Percentiles rank a stretch among this genome's conserved stretches.
Conservation (phyloP, 345 rosid species). For the Dovyalis caffra region DNA sequence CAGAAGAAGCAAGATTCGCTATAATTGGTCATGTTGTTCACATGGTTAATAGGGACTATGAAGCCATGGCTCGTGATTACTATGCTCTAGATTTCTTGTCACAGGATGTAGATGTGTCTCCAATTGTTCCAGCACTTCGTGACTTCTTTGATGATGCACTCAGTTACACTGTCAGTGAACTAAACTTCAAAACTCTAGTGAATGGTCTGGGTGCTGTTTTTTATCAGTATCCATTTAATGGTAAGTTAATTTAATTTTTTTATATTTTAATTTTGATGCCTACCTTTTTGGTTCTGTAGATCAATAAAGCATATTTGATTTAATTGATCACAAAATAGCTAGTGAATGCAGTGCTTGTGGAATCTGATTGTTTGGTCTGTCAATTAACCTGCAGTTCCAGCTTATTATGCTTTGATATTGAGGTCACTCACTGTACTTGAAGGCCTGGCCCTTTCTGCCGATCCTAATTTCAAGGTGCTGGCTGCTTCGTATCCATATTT, state of each 20-base stretch:
- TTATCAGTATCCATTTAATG: conserved; percentile 84
- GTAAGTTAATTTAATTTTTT: conserved; percentile 32
- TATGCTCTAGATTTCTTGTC: conserved; percentile 82
- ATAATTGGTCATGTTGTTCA: conserved; percentile 83
- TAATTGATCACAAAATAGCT: not conserved
- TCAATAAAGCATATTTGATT: not conserved
- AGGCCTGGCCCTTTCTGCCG: conserved; percentile 88
- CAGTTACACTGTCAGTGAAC: conserved; percentile 84
- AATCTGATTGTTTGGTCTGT: conserved; percentile 18
- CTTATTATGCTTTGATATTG: conserved; percentile 89
- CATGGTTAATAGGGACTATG: conserved; percentile 94
- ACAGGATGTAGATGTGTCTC: conserved; percentile 87
- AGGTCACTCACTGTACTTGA: conserved; percentile 96
- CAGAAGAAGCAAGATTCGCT: conserved; percentile 94
- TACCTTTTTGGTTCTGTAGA: too few species aligned
- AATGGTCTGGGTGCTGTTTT: conserved; percentile 92
- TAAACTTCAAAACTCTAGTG: conserved; percentile 86
- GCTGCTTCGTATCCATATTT: conserved; percentile 97
- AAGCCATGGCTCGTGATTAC: conserved; percentile 97
- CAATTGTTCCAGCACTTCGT: conserved; percentile 83
- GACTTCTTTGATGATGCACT: conserved; percentile 94
- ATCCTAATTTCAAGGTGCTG: conserved; percentile 90
- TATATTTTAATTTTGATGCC: too few species aligned
- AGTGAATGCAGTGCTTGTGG: not conserved
- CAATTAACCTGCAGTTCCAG: conserved; percentile 65